Base-by-base conservation (phyloP, 257 asterid species). In the Anisodus acutangulus region DNA sequence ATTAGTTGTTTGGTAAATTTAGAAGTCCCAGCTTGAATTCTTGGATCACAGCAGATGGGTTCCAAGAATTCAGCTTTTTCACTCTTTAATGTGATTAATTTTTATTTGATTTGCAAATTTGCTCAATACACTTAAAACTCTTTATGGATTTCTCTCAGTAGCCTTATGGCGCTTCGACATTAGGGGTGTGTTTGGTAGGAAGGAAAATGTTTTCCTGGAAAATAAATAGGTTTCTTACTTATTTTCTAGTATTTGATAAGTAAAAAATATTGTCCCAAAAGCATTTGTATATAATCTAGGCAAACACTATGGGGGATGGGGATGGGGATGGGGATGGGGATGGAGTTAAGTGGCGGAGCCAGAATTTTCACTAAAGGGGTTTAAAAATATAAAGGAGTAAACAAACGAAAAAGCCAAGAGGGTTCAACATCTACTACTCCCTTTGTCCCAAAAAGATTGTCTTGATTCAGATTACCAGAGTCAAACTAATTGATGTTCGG, bases 101-200 rank as follows among this genome's bases (percentile, higher is more conserved):
- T 39, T 69, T 69, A 39, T 69, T 69, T 31, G 31, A 69, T 69
- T 69, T 69, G 78, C 54, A 69, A 69, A 16, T 39, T 69, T 69
- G 2, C 31, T 39, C 31, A 15, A 35, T 35, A 13, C 54, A 69
- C 53, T 41, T 16, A 2, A 39, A 22, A 69, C 78, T 22, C 63
- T 16, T 41, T 41, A 69, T 39, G 15, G 78, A 69, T 16, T 69
- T 39, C 78, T 69, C 8, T 41, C 31, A 69, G 78, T 13, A 41
- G 78, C 22, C 35, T 3, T 3, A 41, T 41, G 45, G 5, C 6
- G 45, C 45, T 5, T 41, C 45, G 45, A 41, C 6, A 41, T 41
- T 41, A 41, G 45, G 45, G 45, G 45, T 4, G n/a, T 55, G 60
- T 55, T 55, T 55, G 60, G n/a, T 55, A 55, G 1, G 60, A 55